phyloP scores from a whole-genome alignment of 2,329 filamentous ascomycete species.

The Zymoseptoria crescenta region DNA sequence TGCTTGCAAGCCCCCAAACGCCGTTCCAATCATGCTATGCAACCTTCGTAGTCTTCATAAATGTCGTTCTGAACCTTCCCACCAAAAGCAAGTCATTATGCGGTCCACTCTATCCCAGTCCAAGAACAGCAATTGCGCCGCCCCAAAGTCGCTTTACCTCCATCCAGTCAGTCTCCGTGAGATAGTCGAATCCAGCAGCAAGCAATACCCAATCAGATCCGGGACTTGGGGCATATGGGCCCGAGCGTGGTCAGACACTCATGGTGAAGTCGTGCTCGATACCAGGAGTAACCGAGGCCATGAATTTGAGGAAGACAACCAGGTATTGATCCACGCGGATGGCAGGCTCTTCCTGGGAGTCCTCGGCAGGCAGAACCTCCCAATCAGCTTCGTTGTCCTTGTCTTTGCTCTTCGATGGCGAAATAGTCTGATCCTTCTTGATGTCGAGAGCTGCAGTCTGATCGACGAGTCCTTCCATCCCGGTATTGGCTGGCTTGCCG shows the following conservation, averaged over 20 bases:
- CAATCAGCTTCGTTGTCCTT: constrained; percentile 51
- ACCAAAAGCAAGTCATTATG: neutral
- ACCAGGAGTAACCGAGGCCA: constrained; percentile 72
- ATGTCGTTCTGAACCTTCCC: neutral
- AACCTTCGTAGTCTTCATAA: constrained; percentile 1
- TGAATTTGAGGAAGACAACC: constrained; percentile 77
- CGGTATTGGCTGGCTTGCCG: constrained; percentile 44
- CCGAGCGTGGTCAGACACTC: constrained; percentile 57
- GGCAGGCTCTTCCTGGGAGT: constrained; percentile 61
- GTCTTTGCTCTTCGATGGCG: constrained; percentile 32
- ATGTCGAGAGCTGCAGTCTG: constrained; percentile 55
- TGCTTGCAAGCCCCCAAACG: neutral
- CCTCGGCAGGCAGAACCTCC: constrained; percentile 50
- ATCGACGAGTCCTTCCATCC: constrained; percentile 80
- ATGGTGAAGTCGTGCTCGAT: constrained; percentile 98
- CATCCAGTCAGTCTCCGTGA: constrained; percentile 25
- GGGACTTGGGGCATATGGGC: neutral
- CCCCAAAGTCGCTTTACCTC: constrained; percentile 24
- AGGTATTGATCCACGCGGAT: constrained; percentile 85
- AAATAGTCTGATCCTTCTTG: constrained; percentile 49
- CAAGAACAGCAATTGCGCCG: constrained; percentile 25
- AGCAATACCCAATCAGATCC: constrained; percentile 19
- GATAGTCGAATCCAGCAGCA: constrained; percentile 22
- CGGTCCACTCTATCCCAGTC: constrained; percentile 14
- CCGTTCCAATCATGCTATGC: constrained; percentile 1